Percentiles rank a stretch among this genome's conserved stretches.
phyloP scores from a whole-genome alignment of 768 basidiomycete genomes.

The Kwoniella pini region DNA sequence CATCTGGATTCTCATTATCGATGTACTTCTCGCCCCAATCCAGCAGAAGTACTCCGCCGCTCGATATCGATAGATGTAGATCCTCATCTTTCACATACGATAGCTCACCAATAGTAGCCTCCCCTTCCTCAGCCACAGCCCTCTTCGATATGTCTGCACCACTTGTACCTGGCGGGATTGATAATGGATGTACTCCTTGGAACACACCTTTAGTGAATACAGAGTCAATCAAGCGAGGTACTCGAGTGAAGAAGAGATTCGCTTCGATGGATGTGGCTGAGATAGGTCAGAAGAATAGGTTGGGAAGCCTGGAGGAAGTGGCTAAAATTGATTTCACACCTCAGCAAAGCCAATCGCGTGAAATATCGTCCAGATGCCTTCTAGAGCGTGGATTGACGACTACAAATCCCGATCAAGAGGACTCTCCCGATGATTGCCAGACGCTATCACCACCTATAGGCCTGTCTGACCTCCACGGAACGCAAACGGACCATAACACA shows the following conservation, averaged over 20 bases:
- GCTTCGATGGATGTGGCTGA: neutral
- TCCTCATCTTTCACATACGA: neutral
- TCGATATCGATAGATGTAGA: too few species aligned
- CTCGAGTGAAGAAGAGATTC: constrained; percentile 15
- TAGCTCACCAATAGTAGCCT: neutral
- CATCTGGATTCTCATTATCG: constrained; percentile 21
- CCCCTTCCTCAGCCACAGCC: constrained; percentile 13
- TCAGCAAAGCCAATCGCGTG: too few species aligned
- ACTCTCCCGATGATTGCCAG: too few species aligned
- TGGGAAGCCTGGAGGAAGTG: neutral
- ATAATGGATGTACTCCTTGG: constrained; percentile 21
- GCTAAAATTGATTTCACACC: neutral
- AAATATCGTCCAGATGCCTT: too few species aligned
- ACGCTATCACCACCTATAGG: too few species aligned
- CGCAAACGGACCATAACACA: too few species aligned
- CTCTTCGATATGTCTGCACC: constrained; percentile 38
- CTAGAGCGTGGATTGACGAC: too few species aligned
- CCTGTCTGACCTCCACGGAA: too few species aligned
- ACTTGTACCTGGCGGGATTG: constrained; percentile 22
- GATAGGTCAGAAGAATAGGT: neutral
- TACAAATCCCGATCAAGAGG: too few species aligned
- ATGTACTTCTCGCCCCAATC: neutral
- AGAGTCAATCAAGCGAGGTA: constrained; percentile 21
- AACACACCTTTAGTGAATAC: constrained; percentile 27
- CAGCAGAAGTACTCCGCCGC: neutral